Evolutionary conservation across 192 early-diverging fungal genomes (phyloP), one percentile per base, ranked within the genome.

Genomic region (Linnemannia schmuckeri): DNA sequence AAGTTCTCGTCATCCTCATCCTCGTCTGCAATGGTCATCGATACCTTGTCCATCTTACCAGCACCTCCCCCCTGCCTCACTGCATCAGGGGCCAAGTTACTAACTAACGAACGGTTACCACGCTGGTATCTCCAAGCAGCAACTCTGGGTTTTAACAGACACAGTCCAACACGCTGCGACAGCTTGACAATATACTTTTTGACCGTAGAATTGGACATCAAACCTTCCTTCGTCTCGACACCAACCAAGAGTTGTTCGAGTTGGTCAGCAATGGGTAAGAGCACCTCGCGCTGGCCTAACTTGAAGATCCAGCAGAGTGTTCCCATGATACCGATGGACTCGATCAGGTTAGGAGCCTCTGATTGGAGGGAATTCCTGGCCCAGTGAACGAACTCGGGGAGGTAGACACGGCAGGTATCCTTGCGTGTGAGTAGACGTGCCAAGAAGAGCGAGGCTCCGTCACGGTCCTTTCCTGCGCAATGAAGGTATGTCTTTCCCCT

Each of bases 101-200:
- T 88, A 6, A 72, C 79, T 37, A 96, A 82, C 4, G 93, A 93
- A 70, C 94, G 88, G 70, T 82, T 92, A 72, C 97, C 96, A 54
- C 95, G 79, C 44, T 96, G 91, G 76, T 95, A 95, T 74, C 94
- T 87, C 94, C 95, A 96, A 9, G 86, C 74, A 27, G 94, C 94
- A 30, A 94, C 81, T 33, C 93, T 88, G 5, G 96, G 95, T 44
- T 93, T 94, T 7, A 98, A 84, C 76, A 92, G 93, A 63, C 94
- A 93, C n/a, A 98, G 85, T 4, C 96, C 97, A 22, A 97, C 89
- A 35, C 98, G 92, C 85, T 98, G 97, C 8, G 93, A 89, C 1
- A 98, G 89, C 87, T 99, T 99, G 27, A 94, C 90, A 24, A 95
- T 77, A 27, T 96, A 85, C 82, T 99, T 98, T 27, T 96, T 92